A percentile compares a stretch with the other conserved stretches of the same genome.
These are phyloP conservation scores for Xanthoconium separans DNA, from an alignment of 1,284 basidiomycete genomes.

Conservation along the genomic window DNA sequence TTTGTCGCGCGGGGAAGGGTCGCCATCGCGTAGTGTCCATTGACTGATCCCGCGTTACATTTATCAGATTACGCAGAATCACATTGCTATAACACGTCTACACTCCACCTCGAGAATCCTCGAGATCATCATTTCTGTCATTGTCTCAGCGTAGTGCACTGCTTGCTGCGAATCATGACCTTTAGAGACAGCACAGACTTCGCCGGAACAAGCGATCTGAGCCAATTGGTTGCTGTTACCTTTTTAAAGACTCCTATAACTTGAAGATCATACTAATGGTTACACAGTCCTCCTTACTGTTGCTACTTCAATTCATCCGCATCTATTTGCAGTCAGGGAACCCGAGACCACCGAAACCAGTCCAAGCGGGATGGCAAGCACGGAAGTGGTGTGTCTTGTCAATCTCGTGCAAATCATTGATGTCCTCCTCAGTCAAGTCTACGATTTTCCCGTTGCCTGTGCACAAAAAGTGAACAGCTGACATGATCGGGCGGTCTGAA, in stretches of 20 bases:
- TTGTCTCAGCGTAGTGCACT: neutral
- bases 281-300: neutral
- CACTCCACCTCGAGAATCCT: neutral
- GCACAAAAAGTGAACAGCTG: slow-evolving; percentile 1
- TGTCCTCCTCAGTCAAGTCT: slow-evolving; percentile 56
- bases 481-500: neutral
- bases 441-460: slow-evolving; percentile 54
- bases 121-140: neutral
- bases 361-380: slow-evolving; percentile 61
- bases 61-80: neutral
- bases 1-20: slow-evolving; percentile 32
- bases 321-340: slow-evolving; percentile 55
- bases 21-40: slow-evolving; percentile 23
- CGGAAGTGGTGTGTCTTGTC: slow-evolving; percentile 61
- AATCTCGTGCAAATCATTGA: slow-evolving; percentile 52
- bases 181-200: slow-evolving; percentile 11
- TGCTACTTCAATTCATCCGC: neutral
- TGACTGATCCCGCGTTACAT: too few relatives aligned
- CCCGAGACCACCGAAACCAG: slow-evolving; percentile 60
- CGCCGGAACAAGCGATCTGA: slow-evolving; percentile 13
- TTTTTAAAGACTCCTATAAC: neutral
- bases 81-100: too few relatives aligned
- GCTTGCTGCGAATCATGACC: neutral
- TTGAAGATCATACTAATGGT: neutral
- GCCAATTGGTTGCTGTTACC: neutral